These are phyloP conservation scores for Plasmodium sp. DNA, from an alignment of 169 alveolate species.

Conservation along the genomic window DNA sequence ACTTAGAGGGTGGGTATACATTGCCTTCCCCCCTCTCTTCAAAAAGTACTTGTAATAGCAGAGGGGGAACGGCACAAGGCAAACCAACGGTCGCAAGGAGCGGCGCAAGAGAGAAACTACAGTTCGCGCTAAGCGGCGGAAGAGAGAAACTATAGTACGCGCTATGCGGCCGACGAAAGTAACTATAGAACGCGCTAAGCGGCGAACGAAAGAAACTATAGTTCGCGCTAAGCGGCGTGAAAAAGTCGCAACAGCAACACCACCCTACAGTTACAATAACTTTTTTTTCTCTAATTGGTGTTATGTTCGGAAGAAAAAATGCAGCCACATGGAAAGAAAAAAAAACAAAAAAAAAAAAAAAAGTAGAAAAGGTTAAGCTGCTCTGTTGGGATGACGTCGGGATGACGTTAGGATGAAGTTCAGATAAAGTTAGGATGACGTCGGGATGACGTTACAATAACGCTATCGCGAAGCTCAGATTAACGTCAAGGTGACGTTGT, in stretches of 20 bases:
- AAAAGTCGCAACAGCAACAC: background rate
- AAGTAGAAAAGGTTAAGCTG: background rate
- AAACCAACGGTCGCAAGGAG: background rate
- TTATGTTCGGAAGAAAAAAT: background rate
- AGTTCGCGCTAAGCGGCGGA: background rate
- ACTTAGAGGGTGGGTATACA: background rate
- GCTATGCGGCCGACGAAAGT: background rate
- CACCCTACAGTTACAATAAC: background rate
- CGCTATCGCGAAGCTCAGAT: background rate
- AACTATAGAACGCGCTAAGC: background rate
- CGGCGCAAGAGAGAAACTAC: background rate
- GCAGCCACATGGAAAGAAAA: background rate
- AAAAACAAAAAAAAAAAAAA: background rate
- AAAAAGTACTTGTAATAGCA: background rate
- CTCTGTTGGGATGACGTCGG: background rate
- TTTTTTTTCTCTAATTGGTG: background rate
- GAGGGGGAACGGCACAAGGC: background rate
- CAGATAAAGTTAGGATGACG: too few relatives aligned
- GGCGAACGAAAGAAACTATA: background rate
- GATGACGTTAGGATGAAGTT: background rate
- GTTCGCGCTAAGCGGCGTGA: background rate
- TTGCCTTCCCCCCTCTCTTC: background rate
- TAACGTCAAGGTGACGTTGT: background rate
- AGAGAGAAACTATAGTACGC: background rate
- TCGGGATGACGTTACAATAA: too few relatives aligned